Percentiles rank a stretch among this genome's conserved stretches.
These are phyloP conservation scores for Erodium trifolium DNA, from an alignment of 441 rosid genomes.

Conservation along the genomic window DNA sequence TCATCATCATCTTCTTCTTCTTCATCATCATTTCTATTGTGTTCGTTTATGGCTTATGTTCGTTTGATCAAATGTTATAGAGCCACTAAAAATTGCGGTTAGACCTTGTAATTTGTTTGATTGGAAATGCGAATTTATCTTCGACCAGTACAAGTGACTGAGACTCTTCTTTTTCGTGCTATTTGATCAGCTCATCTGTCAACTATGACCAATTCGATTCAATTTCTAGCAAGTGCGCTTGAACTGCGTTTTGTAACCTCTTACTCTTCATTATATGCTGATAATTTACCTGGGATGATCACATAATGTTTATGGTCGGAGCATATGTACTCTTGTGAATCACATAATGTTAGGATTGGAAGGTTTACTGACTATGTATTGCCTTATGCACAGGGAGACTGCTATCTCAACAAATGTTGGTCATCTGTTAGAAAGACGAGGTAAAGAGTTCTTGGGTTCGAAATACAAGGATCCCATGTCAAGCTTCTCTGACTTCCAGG, in stretches of 20 bases:
- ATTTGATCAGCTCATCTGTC: background rate
- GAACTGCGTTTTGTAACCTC: background rate
- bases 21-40: background rate
- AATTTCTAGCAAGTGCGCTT: background rate
- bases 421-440: conserved; percentile 49
- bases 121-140: background rate
- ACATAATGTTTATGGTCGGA: background rate
- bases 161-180: background rate
- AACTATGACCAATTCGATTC: background rate
- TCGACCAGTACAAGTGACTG: too few relatives aligned
- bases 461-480: conserved; percentile 57
- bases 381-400: conserved; percentile 32
- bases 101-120: background rate
- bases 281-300: background rate
- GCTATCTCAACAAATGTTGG: conserved; percentile 64
- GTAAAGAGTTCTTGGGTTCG: conserved; percentile 60
- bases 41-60: background rate
- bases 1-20: too few relatives aligned
- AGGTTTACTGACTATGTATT: background rate
- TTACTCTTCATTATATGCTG: background rate
- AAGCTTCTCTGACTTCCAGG: conserved; percentile 68
- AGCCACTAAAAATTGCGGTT: too few relatives aligned
- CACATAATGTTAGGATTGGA: background rate
- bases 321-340: background rate
- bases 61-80: background rate